These are phyloP conservation scores for Trichomonas vaginalis DNA, from an alignment of 208 protist species.

Conservation along the genomic window DNA sequence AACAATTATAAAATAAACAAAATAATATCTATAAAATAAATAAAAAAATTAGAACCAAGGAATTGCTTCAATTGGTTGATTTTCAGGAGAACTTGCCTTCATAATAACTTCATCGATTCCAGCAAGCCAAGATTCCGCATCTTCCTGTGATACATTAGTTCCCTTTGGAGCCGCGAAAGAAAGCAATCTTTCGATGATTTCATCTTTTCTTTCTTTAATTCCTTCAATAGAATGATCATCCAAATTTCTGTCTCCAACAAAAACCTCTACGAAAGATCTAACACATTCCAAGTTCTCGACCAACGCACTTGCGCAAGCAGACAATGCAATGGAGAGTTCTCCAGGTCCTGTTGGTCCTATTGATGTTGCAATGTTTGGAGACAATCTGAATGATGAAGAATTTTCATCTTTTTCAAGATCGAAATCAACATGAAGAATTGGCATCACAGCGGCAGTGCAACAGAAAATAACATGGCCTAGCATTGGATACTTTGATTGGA, in stretches of 20 bases:
- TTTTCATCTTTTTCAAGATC: neutral
- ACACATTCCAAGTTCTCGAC: neutral
- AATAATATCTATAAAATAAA: neutral
- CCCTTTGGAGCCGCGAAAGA: neutral
- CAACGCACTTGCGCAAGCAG: neutral
- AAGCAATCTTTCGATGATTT: neutral
- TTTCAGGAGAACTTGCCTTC: neutral
- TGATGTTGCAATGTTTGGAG: neutral
- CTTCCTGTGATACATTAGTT: neutral
- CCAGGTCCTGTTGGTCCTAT: neutral
- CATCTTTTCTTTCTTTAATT: neutral
- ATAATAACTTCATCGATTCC: neutral
- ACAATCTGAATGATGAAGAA: neutral
- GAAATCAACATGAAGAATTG: neutral
- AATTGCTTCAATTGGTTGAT: neutral
- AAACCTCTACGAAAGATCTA: neutral
- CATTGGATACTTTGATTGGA: neutral
- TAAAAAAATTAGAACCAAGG: constrained; percentile 11
- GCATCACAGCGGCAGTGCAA: neutral
- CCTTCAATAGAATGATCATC: neutral
- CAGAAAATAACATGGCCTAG: neutral
- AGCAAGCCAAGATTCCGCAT: neutral
- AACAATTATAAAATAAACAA: neutral
- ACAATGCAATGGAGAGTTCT: neutral
- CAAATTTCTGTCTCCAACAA: neutral